phyloP scores from a whole-genome alignment of 108 stramenopile species.

The Nannochloropsis oceanica region DNA sequence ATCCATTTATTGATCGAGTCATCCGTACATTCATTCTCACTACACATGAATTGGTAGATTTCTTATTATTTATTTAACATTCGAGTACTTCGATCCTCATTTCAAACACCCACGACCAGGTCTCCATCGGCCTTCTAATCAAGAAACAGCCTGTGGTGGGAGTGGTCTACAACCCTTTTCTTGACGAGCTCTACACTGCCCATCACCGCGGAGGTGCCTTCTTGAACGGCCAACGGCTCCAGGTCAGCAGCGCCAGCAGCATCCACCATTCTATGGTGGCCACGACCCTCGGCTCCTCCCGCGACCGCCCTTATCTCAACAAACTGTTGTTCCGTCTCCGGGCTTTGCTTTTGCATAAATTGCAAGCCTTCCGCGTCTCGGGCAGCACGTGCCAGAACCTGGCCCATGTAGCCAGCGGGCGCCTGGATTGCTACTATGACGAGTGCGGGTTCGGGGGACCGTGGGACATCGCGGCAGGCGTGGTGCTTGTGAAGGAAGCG shows the following conservation, averaged over 20 bases:
- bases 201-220: constrained; percentile 59
- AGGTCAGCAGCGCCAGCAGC: background rate
- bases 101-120: background rate
- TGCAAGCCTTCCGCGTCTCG: background rate
- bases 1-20: no score
- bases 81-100: background rate
- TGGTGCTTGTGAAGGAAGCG: constrained; percentile 12
- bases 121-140: background rate
- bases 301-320: background rate
- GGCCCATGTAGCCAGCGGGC: constrained; percentile 15
- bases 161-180: constrained; percentile 66
- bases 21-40: no score
- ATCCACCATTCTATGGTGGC: background rate
- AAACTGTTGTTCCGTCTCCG: background rate
- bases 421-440: constrained; percentile 16
- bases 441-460: constrained; percentile 26
- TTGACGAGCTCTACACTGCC: constrained; percentile 62
- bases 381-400: constrained; percentile 16
- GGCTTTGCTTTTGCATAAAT: background rate
- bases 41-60: background rate
- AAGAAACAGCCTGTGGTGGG: constrained; percentile 46
- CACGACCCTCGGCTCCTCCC: background rate
- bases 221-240: constrained; percentile 50
- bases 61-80: background rate
- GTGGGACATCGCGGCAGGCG: constrained; percentile 20